Conservation (phyloP, 768 basidiomycete genomes). For the Suillus sp. region DNA sequence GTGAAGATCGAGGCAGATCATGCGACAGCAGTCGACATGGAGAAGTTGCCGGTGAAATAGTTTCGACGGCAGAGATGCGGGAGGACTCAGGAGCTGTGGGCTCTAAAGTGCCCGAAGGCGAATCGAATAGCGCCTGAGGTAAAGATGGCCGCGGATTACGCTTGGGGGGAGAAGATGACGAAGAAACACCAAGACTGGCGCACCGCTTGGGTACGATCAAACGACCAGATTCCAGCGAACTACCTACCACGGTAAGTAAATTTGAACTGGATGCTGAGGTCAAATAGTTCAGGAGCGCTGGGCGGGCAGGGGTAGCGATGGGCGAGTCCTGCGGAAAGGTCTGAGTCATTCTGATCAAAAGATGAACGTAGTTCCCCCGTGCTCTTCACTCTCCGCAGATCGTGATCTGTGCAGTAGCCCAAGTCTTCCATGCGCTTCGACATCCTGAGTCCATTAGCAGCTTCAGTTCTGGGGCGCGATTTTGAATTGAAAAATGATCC, state of each 20-base stretch:
- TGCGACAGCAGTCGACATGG: constrained; percentile 27
- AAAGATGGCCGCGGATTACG: constrained; percentile 42
- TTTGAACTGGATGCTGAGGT: constrained; percentile 74
- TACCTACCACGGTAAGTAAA: constrained; percentile 43
- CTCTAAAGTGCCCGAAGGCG: constrained; percentile 38
- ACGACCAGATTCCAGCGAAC: constrained; percentile 37
- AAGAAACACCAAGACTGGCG: constrained; percentile 62
- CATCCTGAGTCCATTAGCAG: constrained; percentile 26
- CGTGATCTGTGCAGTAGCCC: constrained; percentile 50
- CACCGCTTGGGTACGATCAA: constrained; percentile 54
- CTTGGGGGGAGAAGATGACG: constrained; percentile 40
- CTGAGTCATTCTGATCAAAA: constrained; percentile 29
- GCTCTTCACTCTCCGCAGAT: constrained; percentile 84
- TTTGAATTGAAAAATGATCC: constrained; percentile 57
- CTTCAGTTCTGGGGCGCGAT: constrained; percentile 38
- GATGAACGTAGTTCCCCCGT: constrained; percentile 70
- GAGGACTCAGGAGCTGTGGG: constrained; percentile 15
- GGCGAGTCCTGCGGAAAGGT: constrained; percentile 28
- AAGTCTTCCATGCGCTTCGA: constrained; percentile 40
- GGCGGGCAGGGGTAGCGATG: constrained; percentile 40
- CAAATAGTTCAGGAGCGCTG: constrained; percentile 50
- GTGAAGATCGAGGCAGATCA: constrained; percentile 16
- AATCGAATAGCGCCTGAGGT: constrained; percentile 53
- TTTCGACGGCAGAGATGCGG: constrained; percentile 24
- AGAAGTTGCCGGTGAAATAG: constrained; percentile 29